Conservation (phyloP, 1,284 basidiomycete genomes). For the Waitea zeae region DNA sequence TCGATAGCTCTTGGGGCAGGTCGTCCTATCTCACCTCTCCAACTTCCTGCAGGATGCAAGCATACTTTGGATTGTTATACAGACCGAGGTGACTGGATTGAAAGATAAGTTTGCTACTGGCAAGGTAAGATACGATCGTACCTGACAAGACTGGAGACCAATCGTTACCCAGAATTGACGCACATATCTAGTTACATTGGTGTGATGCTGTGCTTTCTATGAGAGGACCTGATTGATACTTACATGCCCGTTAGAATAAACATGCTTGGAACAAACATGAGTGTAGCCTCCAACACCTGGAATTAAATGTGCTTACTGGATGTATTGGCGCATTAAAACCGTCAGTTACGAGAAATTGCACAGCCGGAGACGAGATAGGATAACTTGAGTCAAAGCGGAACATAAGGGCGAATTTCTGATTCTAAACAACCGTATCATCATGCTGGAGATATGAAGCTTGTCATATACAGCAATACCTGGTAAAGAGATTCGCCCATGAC, state of each 20-base stretch:
- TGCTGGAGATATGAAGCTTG: neutral
- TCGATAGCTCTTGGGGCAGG: neutral
- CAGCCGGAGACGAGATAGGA: conserved; percentile 70
- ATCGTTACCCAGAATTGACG: conserved; percentile 70
- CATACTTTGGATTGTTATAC: conserved; percentile 76
- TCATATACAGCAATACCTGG: conserved; percentile 23
- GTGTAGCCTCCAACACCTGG: conserved; percentile 2
- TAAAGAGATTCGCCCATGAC: conserved; percentile 67
- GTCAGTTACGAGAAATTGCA: conserved; percentile 58
- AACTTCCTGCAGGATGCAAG: conserved; percentile 74
- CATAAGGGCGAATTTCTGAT: conserved; percentile 56
- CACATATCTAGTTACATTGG: conserved; percentile 42
- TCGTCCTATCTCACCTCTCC: conserved; percentile 37
- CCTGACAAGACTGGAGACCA: conserved; percentile 78
- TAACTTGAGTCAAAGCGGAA: conserved; percentile 63
- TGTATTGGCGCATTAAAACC: conserved; percentile 49
- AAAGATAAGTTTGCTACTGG: too few relatives aligned
- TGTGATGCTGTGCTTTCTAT: conserved; percentile 3
- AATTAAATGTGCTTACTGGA: conserved; percentile 32
- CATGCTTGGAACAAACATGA: conserved; percentile 29
- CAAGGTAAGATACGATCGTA: conserved; percentile 53
- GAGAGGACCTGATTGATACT: conserved; percentile 11
- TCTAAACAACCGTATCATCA: conserved; percentile 20
- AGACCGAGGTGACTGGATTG: too few relatives aligned
- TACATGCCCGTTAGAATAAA: conserved; percentile 77